Conservation (phyloP, 139 green algal species). For the Astrephomene gubernaculifera region DNA sequence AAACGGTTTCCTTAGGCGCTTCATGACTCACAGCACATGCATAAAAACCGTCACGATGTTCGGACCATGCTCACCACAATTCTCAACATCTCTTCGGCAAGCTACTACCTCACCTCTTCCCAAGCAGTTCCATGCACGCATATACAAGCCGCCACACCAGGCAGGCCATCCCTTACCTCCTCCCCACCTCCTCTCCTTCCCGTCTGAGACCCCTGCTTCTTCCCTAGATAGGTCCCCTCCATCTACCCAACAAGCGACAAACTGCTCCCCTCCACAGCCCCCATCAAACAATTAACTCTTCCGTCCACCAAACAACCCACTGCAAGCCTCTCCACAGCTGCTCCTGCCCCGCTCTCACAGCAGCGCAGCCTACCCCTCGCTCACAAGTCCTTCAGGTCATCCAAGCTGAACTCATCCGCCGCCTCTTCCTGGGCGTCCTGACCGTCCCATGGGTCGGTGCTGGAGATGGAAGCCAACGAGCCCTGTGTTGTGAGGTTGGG, state of each 20-base stretch:
- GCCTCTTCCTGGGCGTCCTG: slow-evolving; percentile 74
- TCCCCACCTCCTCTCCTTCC: too few relatives aligned
- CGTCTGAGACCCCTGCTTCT: too few relatives aligned
- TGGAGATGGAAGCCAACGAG: slow-evolving; percentile 44
- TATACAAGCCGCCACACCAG: not conserved
- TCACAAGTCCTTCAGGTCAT: slow-evolving; percentile 75
- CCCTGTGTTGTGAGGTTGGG: too few relatives aligned
- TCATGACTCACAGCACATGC: too few relatives aligned
- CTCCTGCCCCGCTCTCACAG: too few relatives aligned
- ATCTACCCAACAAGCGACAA: not conserved
- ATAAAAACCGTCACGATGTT: too few relatives aligned
- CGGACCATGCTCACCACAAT: too few relatives aligned
- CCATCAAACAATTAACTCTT: not conserved
- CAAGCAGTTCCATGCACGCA: not conserved
- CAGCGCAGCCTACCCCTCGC: not conserved
- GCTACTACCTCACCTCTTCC: not conserved
- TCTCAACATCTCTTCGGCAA: too few relatives aligned
- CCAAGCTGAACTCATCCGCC: slow-evolving; percentile 91
- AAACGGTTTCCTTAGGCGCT: too few relatives aligned
- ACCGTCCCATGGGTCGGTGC: slow-evolving; percentile 40
- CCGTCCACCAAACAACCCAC: too few relatives aligned
- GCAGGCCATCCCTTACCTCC: not conserved
- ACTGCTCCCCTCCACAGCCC: not conserved
- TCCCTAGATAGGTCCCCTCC: not conserved
- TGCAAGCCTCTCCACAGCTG: too few relatives aligned